Conservation (phyloP, 257 asterid species). For the Solanum chaucha region DNA sequence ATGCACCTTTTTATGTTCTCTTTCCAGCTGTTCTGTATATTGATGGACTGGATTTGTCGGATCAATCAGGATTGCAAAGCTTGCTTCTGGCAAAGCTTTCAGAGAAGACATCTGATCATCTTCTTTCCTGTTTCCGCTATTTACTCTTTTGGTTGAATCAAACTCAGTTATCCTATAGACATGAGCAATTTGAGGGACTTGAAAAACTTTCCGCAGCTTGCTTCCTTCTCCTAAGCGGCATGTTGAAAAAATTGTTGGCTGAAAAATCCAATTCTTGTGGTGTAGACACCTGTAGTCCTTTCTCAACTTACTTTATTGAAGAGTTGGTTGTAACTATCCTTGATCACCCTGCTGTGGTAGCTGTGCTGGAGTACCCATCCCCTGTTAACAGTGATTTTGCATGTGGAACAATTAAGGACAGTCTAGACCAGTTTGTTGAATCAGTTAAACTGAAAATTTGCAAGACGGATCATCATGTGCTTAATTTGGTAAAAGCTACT, state of each 20-base stretch:
- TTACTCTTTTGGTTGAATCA: conserved; percentile 60
- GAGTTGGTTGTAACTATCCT: conserved; percentile 58
- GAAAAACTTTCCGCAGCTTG: conserved; percentile 49
- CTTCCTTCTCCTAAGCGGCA: conserved; percentile 38
- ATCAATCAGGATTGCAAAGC: conserved; percentile 29
- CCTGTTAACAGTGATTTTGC: conserved; percentile 23
- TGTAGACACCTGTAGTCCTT: conserved; percentile 16
- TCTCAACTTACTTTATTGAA: conserved; percentile 18
- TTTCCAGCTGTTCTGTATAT: conserved; percentile 47
- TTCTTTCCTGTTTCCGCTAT: conserved; percentile 55
- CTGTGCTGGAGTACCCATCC: conserved; percentile 45
- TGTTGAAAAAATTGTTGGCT: conserved; percentile 44
- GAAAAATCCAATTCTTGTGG: conserved; percentile 17
- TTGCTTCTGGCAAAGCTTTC: conserved; percentile 61
- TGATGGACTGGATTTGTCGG: conserved; percentile 26
- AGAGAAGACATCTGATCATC: conserved; percentile 45
- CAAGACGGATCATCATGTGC: conserved; percentile 51
- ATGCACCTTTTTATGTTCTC: conserved; percentile 57
- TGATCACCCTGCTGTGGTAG: conserved; percentile 50
- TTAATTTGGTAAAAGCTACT: conserved; percentile 41
- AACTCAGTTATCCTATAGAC: conserved; percentile 28
- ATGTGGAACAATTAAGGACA: conserved; percentile 35
- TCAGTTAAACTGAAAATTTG: conserved; percentile 31
- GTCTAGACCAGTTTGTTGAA: conserved; percentile 37
- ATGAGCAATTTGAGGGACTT: conserved; percentile 28